phyloP scores from a whole-genome alignment of 2,329 filamentous ascomycete species.

The Fusarium concolor region DNA sequence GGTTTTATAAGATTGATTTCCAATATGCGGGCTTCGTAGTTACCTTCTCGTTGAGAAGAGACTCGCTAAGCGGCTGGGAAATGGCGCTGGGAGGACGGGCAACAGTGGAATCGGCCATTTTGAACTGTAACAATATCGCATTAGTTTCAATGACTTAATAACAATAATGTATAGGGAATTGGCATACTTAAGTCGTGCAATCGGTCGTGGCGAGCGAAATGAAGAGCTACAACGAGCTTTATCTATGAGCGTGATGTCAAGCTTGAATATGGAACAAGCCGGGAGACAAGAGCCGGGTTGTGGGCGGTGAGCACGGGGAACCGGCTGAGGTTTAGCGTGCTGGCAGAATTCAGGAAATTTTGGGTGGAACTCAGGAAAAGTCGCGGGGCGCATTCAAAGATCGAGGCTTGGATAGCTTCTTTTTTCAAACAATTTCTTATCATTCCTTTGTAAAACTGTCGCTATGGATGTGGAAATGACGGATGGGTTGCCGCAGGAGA shows the following conservation, averaged over 20 bases:
- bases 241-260: conserved; percentile 50
- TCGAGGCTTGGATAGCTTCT: conserved; percentile 28
- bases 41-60: conserved; percentile 99
- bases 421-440: conserved; percentile 23
- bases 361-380: conserved; percentile 47
- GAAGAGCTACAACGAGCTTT: conserved; percentile 49
- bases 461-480: conserved; percentile 42
- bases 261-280: conserved; percentile 51
- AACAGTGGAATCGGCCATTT: conserved; percentile 66
- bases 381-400: conserved; percentile 42
- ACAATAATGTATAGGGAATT: conserved; percentile 27
- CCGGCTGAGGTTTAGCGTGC: conserved; percentile 41
- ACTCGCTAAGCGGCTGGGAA: conserved; percentile 93
- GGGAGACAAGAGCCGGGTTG: conserved; percentile 53
- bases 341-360: conserved; percentile 63
- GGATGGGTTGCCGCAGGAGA: conserved; percentile 15
- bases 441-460: conserved; percentile 10
- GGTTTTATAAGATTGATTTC: neutral
- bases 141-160: conserved; percentile 36
- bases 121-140: conserved; percentile 42
- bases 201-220: conserved; percentile 39
- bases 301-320: conserved; percentile 57
- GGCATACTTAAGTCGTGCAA: conserved; percentile 41
- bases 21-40: conserved; percentile 24
- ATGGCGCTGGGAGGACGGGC: conserved; percentile 69